Base-by-base conservation (phyloP, 108 stramenopile genomes). In the Licmophora abbreviata region DNA sequence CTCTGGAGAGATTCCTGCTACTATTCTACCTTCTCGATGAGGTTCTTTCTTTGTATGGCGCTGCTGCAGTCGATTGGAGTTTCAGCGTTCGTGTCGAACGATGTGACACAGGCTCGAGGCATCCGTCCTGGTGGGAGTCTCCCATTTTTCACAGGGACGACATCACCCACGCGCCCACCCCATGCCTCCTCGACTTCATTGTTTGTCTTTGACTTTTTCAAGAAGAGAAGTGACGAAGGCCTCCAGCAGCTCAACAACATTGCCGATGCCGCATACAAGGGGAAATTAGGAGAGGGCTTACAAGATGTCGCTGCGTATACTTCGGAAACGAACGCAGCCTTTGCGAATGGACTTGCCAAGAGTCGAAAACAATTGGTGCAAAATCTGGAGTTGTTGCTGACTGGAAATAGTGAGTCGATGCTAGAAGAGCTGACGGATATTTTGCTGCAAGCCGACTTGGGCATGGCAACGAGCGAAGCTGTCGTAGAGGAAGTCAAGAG, bases 191-290 rank as follows among this genome's bases (percentile, higher is more conserved):
- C 63, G 15, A 32, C 38, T 4, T 72, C 73, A 9, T 43, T 66
- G 31, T 49, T 78, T 73, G 80, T 88, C 23, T 83, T 88, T 54
- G 86, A 88, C 61, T 88, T 88, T 61, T 81, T 88, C 73, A 79
- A 80, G 58, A 64, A 83, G 54, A 64, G 80, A 27, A 54, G 68
- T 30, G 31, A 46, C 25, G 82, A 83, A 32, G 82, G 82, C 31
- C 29, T 81, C 51, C 77, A 79, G 37, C 82, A 83, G 42, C 44
- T 81, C 23, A 44, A 59, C 12, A 74, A 70, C 29, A 41, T 79
- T 4, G 44, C 69, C 18, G 65, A 70, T 29, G 51, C 63, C 9
- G 59, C 72, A 7, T 38, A 43, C 20, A 61, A 65, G 38, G 77
- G 77, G 21, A 38, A 79, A 30, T 38, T 79, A 10, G 65, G 64